Percentiles rank a stretch among this genome's conserved stretches.
phyloP scores from a whole-genome alignment of 768 basidiomycete genomes.

The Suillus occidentalis region DNA sequence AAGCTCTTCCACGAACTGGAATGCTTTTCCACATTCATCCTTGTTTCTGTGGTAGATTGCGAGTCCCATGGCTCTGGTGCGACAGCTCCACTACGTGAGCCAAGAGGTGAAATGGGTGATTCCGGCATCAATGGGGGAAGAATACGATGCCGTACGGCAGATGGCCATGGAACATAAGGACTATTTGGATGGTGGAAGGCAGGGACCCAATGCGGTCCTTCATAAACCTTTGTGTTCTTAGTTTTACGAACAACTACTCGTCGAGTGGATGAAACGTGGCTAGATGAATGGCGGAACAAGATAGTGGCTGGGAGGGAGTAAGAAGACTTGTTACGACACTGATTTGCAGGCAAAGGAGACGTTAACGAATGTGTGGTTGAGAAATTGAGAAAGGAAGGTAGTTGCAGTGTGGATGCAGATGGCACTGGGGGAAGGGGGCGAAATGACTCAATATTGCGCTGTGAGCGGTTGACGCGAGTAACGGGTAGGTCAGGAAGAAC shows the following conservation, averaged over 20 bases:
- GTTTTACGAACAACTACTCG: constrained; percentile 14
- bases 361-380: constrained; percentile 21
- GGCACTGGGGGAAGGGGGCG: constrained; percentile 36
- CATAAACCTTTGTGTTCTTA: constrained; percentile 22
- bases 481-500: constrained; percentile 13
- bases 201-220: constrained; percentile 36
- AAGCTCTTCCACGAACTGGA: constrained; percentile 34
- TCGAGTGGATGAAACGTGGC: constrained; percentile 18
- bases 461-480: constrained; percentile 15
- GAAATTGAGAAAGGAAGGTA: constrained; percentile 39
- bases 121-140: constrained; percentile 38
- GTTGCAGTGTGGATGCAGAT: constrained; percentile 37
- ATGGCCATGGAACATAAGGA: constrained; percentile 55
- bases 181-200: constrained; percentile 51
- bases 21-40: constrained; percentile 18
- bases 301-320: constrained; percentile 19
- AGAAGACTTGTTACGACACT: constrained; percentile 5
- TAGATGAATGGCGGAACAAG: constrained; percentile 17
- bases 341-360: constrained; percentile 12
- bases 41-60: constrained; percentile 19
- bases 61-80: constrained; percentile 43
- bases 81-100: constrained; percentile 39
- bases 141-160: constrained; percentile 42
- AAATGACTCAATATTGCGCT: constrained; percentile 17
- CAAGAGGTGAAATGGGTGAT: constrained; percentile 36